Evolutionary conservation across 1,139 yeast genomes (phyloP).

Genomic region (Taphrina pruni): DNA sequence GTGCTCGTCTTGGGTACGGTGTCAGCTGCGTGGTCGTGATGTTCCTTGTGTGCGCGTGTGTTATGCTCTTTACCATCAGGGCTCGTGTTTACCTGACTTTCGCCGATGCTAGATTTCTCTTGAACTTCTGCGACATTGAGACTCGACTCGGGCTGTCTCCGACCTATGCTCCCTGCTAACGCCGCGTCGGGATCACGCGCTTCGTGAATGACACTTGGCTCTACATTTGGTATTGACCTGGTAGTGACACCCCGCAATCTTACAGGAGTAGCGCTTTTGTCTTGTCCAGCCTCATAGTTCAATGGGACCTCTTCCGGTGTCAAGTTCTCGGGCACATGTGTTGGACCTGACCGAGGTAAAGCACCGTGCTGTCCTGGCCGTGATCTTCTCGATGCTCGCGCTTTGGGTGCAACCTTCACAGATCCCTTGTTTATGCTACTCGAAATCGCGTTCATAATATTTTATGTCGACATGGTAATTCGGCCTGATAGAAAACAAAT

Average conservation of each 20-base stretch:
- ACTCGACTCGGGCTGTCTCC: no score
- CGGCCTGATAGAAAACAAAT: neutral
- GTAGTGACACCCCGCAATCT: neutral
- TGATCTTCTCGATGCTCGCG: constrained; percentile 11
- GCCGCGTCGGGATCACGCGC: no score
- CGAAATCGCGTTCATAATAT: constrained; percentile 21
- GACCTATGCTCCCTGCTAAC: no score
- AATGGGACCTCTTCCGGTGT: neutral
- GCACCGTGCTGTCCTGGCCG: neutral
- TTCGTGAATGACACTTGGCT: no score
- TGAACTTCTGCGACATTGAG: no score
- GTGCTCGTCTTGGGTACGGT: no score
- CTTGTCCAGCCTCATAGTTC: neutral
- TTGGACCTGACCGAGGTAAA: neutral
- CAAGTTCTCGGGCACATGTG: neutral
- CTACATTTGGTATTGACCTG: neutral
- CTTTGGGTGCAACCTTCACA: constrained; percentile 36
- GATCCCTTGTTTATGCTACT: constrained; percentile 39
- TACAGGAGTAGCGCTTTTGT: neutral
- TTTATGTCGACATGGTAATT: no score
- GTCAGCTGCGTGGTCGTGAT: no score
- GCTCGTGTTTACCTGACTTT: no score
- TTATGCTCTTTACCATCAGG: no score
- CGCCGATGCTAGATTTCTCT: no score
- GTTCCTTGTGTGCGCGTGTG: no score